A percentile compares a stretch with the other conserved stretches of the same genome.
Conservation (phyloP, 139 green algal genomes). For the Tetraselmis chui region DNA sequence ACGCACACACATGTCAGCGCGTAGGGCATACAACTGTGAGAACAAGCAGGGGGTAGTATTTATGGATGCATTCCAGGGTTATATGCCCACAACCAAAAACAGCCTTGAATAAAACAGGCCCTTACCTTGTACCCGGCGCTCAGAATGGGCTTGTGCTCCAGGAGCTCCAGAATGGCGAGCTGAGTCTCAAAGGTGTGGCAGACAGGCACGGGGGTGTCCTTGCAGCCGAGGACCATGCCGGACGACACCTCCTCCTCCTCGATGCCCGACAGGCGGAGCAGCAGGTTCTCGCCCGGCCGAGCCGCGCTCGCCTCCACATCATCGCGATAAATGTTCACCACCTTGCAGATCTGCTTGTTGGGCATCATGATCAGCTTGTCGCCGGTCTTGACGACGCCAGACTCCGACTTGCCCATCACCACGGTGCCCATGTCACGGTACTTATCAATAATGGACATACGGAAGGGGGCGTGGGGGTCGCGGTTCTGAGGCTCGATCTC, state of each 20-base stretch:
- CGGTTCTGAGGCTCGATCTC: slow-evolving; percentile 56
- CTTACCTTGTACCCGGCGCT: slow-evolving; percentile 67
- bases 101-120: slow-evolving; percentile 43
- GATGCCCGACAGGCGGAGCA: slow-evolving; percentile 62
- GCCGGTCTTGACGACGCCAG: slow-evolving; percentile 71
- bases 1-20: no score
- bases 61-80: no score
- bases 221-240: slow-evolving; percentile 87
- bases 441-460: slow-evolving; percentile 95
- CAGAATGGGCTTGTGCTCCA: slow-evolving; percentile 98
- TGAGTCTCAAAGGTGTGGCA: slow-evolving; percentile 84
- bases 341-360: slow-evolving; percentile 87
- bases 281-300: slow-evolving; percentile 70
- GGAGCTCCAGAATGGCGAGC: slow-evolving; percentile 67
- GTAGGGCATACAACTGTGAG: neutral
- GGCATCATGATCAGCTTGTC: slow-evolving; percentile 89
- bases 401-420: slow-evolving; percentile 96
- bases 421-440: slow-evolving; percentile 96
- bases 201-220: slow-evolving; percentile 51
- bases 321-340: slow-evolving; percentile 83
- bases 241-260: slow-evolving; percentile 81
- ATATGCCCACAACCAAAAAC: no score
- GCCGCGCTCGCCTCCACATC: slow-evolving; percentile 77
- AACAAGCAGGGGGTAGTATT: neutral
- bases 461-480: slow-evolving; percentile 62